Conservation (phyloP, 352 stramenopile genomes). For the Phytophthora lateralis region DNA sequence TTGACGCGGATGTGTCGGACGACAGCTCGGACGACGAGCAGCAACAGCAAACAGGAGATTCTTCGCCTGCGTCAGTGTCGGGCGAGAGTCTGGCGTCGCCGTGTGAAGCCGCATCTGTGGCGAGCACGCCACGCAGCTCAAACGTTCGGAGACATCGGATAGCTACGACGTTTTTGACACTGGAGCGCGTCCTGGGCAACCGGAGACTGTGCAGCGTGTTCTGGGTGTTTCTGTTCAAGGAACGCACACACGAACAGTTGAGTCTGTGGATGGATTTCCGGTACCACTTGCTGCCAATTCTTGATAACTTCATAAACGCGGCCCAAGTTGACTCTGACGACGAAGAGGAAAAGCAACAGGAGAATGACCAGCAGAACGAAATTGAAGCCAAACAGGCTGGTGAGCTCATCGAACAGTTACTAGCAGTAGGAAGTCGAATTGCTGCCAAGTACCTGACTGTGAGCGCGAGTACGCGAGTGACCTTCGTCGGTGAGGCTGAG, state of each 20-base stretch:
- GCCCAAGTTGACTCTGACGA: slow-evolving; percentile 41
- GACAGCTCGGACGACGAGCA: slow-evolving; percentile 31
- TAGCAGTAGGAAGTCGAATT: slow-evolving; percentile 56
- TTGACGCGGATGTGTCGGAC: slow-evolving; percentile 12
- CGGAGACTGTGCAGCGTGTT: slow-evolving; percentile 84
- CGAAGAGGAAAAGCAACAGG: slow-evolving; percentile 32
- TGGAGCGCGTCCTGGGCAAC: slow-evolving; percentile 78
- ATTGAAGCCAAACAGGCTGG: slow-evolving; percentile 39
- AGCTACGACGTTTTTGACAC: slow-evolving; percentile 61
- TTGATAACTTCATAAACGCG: slow-evolving; percentile 58
- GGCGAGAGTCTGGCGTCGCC: slow-evolving; percentile 13
- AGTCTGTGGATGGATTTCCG: slow-evolving; percentile 88
- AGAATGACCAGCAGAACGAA: slow-evolving; percentile 33
- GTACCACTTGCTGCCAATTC: slow-evolving; percentile 69
- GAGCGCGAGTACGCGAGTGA: slow-evolving; percentile 61
- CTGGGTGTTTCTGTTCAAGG: slow-evolving; percentile 89
- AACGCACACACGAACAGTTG: slow-evolving; percentile 78
- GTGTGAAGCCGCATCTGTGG: slow-evolving; percentile 12
- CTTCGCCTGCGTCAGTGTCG: slow-evolving; percentile 2
- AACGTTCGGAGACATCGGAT: slow-evolving; percentile 29
- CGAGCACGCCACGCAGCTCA: slow-evolving; percentile 24
- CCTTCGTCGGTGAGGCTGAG: slow-evolving; percentile 72
- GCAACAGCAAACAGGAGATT: slow-evolving; percentile 16
- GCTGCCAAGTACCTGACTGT: slow-evolving; percentile 65
- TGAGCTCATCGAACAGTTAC: slow-evolving; percentile 76